Base-by-base conservation (phyloP, 768 basidiomycete species). In the Coprinellus micaceus region DNA sequence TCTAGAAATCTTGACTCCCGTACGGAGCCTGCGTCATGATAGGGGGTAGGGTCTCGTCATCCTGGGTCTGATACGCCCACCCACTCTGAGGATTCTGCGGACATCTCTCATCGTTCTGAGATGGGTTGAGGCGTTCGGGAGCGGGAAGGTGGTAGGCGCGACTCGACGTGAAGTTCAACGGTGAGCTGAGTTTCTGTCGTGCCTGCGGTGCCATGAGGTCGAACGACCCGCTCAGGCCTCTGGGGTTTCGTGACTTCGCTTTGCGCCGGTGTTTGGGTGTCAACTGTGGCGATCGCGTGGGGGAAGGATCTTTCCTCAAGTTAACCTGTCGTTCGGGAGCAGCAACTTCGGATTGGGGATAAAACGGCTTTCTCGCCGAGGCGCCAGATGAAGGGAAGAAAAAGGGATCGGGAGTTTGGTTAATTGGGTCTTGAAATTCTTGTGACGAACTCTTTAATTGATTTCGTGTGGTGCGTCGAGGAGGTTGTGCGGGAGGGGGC, bases 21-120 rank as follows among this genome's bases (percentile, higher is more conserved):
- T 83, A 83, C 3, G 79, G 78, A 26, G 82, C 81, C 61, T 84
- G 82, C 1, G 82, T 82, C 60, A 77, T 81, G 41, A 82, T 64
- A 26, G 74, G 66, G 19, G 66, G 69, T 11, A 50, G 30, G 52
- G 76, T 74, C 11, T 69, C 72, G n/a, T 55, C 53, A 17, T 66
- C 67, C 40, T 69, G 60, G 37, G 61, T 58, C 37, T 65, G 64
- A 4, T 59, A 28, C 13, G 7, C 46, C 24, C 46, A 24, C 53
- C 45, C 58, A 15, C 56, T 59, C 26, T 61, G 55, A 10, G 44
- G 48, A 36, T 56, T 22, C 33, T 33, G 33, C 6, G 33, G n/a
- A n/a, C n/a, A n/a, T n/a, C n/a, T n/a, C n/a, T n/a, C n/a, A n/a
- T n/a, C n/a, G n/a, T n/a, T n/a, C n/a, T n/a, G n/a, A n/a, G n/a